Evolutionary conservation across 2,329 filamentous ascomycete genomes (phyloP).

Genomic region (Monosporascus sp.): DNA sequence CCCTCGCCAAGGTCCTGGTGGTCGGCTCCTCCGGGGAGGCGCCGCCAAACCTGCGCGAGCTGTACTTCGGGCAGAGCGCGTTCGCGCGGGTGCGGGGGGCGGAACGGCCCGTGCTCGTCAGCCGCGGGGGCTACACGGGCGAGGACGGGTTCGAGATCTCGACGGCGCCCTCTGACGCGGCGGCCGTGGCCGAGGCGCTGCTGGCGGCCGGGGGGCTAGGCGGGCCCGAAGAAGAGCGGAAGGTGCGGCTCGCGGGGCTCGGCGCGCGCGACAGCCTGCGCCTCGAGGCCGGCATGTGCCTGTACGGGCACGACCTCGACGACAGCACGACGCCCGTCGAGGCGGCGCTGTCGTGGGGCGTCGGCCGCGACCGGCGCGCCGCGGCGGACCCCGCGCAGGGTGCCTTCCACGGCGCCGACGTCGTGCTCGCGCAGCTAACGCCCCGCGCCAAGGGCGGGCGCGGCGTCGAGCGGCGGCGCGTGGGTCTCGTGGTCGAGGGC

Average conservation of each 20-base stretch:
- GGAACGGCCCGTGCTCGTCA: conserved; percentile 62
- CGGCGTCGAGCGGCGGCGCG: conserved; percentile 66
- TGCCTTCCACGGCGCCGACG: conserved; percentile 80
- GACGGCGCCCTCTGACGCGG: conserved; percentile 63
- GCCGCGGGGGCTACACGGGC: conserved; percentile 89
- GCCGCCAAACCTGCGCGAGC: conserved; percentile 50
- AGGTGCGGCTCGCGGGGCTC: conserved; percentile 76
- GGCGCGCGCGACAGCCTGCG: conserved; percentile 88
- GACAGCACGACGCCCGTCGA: conserved; percentile 63
- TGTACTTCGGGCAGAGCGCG: conserved; percentile 79
- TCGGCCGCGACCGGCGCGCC: conserved; percentile 68
- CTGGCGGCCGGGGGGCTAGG: conserved; percentile 59
- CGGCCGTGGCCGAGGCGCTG: conserved; percentile 63
- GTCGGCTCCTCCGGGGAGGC: conserved; percentile 36
- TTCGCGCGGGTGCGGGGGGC: conserved; percentile 55
- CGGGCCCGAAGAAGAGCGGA: conserved; percentile 57
- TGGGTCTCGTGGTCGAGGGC: conserved; percentile 79
- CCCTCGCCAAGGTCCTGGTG: conserved; percentile 61
- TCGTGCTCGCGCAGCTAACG: conserved; percentile 72
- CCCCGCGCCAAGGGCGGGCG: conserved; percentile 66
- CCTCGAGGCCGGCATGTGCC: conserved; percentile 95
- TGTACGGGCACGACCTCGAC: conserved; percentile 98
- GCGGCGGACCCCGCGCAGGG: conserved; percentile 37
- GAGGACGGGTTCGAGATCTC: conserved; percentile 98
- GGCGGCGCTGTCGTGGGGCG: conserved; percentile 66